A percentile compares a stretch with the other conserved stretches of the same genome.
Conservation (phyloP, 2,329 filamentous ascomycete species). For the Fusarium albidum region DNA sequence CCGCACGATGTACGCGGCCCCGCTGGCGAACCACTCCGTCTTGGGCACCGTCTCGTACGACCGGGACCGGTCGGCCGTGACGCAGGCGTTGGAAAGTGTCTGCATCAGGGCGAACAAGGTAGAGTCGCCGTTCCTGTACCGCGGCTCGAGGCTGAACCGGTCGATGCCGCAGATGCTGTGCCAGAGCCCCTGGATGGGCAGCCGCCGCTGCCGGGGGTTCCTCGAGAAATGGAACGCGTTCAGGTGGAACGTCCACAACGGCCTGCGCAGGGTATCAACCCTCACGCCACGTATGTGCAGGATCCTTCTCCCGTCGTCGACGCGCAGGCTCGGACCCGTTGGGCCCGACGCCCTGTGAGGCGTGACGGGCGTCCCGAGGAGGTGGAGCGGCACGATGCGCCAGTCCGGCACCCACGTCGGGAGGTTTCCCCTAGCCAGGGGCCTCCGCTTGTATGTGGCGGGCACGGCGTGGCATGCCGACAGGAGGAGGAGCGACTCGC, state of each 20-base stretch:
- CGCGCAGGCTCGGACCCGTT: constrained; percentile 37
- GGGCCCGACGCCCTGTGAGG: constrained; percentile 43
- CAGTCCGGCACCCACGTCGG: constrained; percentile 52
- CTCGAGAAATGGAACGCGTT: constrained; percentile 43
- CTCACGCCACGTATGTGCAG: constrained; percentile 42
- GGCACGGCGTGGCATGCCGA: constrained; percentile 41
- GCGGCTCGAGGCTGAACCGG: constrained; percentile 36
- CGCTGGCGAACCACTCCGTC: constrained; percentile 42
- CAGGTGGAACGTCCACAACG: constrained; percentile 43
- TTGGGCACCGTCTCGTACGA: constrained; percentile 36
- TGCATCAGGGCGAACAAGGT: constrained; percentile 46
- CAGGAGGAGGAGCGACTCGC: constrained; percentile 41
- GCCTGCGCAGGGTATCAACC: constrained; percentile 37
- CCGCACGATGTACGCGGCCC: constrained; percentile 44
- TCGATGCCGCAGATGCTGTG: constrained; percentile 36
- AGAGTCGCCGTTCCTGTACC: constrained; percentile 39
- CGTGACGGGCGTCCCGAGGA: constrained; percentile 43
- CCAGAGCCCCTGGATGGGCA: constrained; percentile 45
- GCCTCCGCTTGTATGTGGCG: constrained; percentile 15
- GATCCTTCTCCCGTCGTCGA: constrained; percentile 34
- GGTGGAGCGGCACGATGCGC: constrained; percentile 43
- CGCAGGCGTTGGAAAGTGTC: constrained; percentile 46
- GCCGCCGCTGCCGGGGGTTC: constrained; percentile 1
- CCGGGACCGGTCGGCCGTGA: constrained; percentile 40
- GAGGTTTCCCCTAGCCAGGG: constrained; percentile 17